These are phyloP conservation scores for Akanthomyces uredinophilus DNA, from an alignment of 2,329 filamentous ascomycete genomes.

Conservation along the genomic window DNA sequence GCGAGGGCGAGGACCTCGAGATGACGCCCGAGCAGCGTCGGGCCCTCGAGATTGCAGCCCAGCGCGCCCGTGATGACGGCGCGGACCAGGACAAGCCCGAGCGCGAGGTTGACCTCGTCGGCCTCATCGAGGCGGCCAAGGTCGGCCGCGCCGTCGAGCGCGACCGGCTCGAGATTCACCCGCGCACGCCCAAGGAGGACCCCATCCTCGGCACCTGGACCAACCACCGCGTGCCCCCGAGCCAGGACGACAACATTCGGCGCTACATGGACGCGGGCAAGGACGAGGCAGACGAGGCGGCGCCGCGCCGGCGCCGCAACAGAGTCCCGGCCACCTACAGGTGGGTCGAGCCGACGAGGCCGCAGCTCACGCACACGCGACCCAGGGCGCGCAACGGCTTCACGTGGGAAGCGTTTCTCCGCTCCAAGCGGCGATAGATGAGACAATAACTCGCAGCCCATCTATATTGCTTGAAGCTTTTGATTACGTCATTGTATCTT, in stretches of 20 bases:
- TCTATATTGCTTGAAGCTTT: no score
- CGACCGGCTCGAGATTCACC: slow-evolving; percentile 35
- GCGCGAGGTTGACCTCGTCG: slow-evolving; percentile 26
- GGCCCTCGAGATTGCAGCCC: slow-evolving; percentile 16
- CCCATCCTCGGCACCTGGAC: slow-evolving; percentile 29
- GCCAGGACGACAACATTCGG: slow-evolving; percentile 33
- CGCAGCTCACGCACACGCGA: slow-evolving; percentile 11
- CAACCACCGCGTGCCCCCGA: slow-evolving; percentile 31
- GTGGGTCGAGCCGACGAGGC: slow-evolving; percentile 21
- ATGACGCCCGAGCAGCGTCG: slow-evolving; percentile 21
- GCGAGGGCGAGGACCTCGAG: slow-evolving; percentile 16
- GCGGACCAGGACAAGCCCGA: slow-evolving; percentile 12
- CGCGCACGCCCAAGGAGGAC: slow-evolving; percentile 35
- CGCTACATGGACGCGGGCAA: slow-evolving; percentile 21
- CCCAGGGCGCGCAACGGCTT: slow-evolving; percentile 15
- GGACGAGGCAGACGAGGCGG: slow-evolving; percentile 12
- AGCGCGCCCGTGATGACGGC: slow-evolving; percentile 8
- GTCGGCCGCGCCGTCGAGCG: slow-evolving; percentile 22
- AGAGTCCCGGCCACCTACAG: slow-evolving; percentile 12
- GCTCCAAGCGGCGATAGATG: slow-evolving; percentile 23
- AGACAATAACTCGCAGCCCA: no score
- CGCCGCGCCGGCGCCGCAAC: background rate
- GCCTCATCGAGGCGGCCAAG: slow-evolving; percentile 29
- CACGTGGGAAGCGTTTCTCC: slow-evolving; percentile 22
- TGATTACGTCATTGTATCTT: background rate